Conservation (phyloP, 176 grass and related monocot species). For the Poa annua region DNA sequence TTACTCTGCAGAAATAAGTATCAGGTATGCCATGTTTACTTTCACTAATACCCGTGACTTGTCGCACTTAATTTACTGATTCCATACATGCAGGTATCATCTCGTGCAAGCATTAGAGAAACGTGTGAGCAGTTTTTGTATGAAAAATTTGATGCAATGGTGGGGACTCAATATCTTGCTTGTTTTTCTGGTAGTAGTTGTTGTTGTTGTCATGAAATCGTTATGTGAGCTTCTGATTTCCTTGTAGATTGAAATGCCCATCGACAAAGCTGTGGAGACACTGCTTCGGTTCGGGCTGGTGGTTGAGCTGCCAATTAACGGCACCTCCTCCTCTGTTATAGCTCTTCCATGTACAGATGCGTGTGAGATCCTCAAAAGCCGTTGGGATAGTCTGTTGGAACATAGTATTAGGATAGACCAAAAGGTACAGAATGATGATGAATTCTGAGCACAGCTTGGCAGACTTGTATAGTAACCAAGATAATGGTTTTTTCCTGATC, state of each 20-base stretch:
- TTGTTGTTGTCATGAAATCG: background rate
- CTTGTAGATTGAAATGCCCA: slow-evolving; percentile 91
- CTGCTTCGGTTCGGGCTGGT: slow-evolving; percentile 70
- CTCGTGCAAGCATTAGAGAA: slow-evolving; percentile 64
- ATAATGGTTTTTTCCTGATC: background rate
- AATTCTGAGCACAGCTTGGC: background rate
- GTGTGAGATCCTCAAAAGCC: slow-evolving; percentile 58
- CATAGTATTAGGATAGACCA: slow-evolving; percentile 41
- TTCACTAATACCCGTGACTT: background rate
- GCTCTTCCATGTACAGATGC: slow-evolving; percentile 71
- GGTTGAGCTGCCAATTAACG: slow-evolving; percentile 56
- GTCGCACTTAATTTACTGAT: background rate
- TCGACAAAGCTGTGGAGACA: slow-evolving; percentile 85
- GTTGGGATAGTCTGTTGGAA: slow-evolving; percentile 72
- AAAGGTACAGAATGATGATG: slow-evolving; percentile 28
- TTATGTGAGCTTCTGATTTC: background rate
- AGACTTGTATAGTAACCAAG: background rate
- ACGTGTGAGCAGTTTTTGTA: slow-evolving; percentile 75
- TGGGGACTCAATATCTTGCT: slow-evolving; percentile 27
- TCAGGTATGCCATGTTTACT: slow-evolving; percentile 53
- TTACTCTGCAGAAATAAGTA: slow-evolving; percentile 67
- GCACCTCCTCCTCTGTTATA: slow-evolving; percentile 25
- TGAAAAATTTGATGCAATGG: slow-evolving; percentile 81
- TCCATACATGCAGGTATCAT: slow-evolving; percentile 57
- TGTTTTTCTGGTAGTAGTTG: background rate